Evolutionary conservation across 139 green algal species (phyloP).

Genomic region (Mesostigma viride): DNA sequence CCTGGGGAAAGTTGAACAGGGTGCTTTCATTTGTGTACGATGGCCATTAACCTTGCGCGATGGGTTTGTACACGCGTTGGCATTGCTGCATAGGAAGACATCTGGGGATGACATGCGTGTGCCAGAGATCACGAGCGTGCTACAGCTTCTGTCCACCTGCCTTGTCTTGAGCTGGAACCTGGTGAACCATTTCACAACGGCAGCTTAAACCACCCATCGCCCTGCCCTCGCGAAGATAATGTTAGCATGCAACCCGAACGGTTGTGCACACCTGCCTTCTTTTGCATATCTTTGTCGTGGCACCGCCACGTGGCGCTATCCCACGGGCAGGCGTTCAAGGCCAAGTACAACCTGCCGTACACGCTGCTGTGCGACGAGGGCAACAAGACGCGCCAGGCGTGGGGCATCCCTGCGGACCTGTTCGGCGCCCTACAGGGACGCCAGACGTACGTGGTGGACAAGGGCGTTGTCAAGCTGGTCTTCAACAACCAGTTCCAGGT

Average conservation of each 20-base stretch:
- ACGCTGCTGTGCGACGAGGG: slow-evolving; percentile 30
- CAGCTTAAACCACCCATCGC: background rate
- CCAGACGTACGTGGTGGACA: slow-evolving; percentile 35
- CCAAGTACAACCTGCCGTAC: slow-evolving; percentile 31
- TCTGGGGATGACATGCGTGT: too few species aligned
- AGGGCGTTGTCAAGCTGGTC: slow-evolving; percentile 26
- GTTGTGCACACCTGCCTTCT: background rate
- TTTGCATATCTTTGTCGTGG: too few species aligned
- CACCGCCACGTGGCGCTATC: too few species aligned
- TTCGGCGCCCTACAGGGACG: slow-evolving; percentile 28
- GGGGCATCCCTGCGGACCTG: slow-evolving; percentile 24
- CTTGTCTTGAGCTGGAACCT: background rate
- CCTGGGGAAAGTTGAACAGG: too few species aligned
- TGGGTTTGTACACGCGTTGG: too few species aligned
- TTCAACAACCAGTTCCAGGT: slow-evolving; percentile 38
- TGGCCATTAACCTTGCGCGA: too few species aligned
- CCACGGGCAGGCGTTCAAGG: slow-evolving; percentile 21
- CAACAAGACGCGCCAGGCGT: slow-evolving; percentile 27
- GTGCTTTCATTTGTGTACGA: too few species aligned
- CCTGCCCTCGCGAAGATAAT: background rate
- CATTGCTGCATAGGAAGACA: too few species aligned
- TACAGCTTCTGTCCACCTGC: background rate
- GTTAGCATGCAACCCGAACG: background rate
- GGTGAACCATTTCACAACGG: background rate
- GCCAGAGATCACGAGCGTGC: background rate